Evolutionary conservation across 345 rosid species (phyloP), one percentile per base, ranked within the genome.

Genomic region (Salix brachista): DNA sequence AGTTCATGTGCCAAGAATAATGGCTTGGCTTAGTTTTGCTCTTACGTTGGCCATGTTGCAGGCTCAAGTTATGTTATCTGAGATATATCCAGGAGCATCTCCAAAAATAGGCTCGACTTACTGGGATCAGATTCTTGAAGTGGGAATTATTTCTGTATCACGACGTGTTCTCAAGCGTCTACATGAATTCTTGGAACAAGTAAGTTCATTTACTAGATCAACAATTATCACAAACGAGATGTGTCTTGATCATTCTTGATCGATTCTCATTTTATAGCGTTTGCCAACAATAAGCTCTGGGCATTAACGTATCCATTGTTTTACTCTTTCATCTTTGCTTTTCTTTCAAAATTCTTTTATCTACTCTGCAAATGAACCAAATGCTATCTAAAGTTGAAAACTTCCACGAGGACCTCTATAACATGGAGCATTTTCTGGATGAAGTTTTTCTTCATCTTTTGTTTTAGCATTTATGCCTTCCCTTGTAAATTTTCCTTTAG

Each of bases 1-100:
- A 37, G 28, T 60, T 28, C 56, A 41, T 65, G 28, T 36, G 32
- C 56, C 32, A 46, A 19, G 32, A 25, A 30, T 67, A 48, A 28
- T 75, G 18, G 37, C 39, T 73, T 75, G 18, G 37, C 39, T 73
- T 78, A 32, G 67, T 70, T 61, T 80, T 78, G 70, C 23, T 67
- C 23, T 75, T 30, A 34, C 21, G 17, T 78, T 73, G 68, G 18
- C 67, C 8, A 41, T 36, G 37, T 42, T 70, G 76, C 91, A 93
- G 99, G 96, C 99, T 81, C 94, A 93, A 84, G 85, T 87, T 73
- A 86, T 93, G 91, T 82, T 95, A 78, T 89, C 99, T 68, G 98
- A 95, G 87, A 91, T 95, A 83, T 95, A 90, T 90, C 99, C 99
- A 21, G 99, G 99, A 85, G 92, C 91, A 82, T 85, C 93, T 83